Percentiles rank a stretch among this genome's conserved stretches.
phyloP scores from a whole-genome alignment of 306 rosid species.

The Rubus parviflorus region DNA sequence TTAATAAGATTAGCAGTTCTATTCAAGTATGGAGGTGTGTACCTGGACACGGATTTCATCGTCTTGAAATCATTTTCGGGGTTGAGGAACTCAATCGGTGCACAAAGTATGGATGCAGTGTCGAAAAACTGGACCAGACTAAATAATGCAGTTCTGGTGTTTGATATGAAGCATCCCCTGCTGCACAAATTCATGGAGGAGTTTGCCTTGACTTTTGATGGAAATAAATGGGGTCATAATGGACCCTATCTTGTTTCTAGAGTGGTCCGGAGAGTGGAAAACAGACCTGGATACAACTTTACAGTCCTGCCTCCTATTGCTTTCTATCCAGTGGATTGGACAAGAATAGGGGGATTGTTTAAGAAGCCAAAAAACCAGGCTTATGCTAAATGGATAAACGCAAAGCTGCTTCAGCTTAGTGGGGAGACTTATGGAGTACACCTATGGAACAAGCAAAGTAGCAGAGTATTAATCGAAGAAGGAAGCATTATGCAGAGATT shows the following conservation, averaged over 20 bases:
- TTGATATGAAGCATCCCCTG: constrained; percentile 80
- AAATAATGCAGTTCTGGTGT: constrained; percentile 75
- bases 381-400: constrained; percentile 54
- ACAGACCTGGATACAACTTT: constrained; percentile 35
- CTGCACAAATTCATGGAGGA: constrained; percentile 61
- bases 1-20: constrained; percentile 60
- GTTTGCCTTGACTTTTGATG: constrained; percentile 69
- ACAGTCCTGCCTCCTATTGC: constrained; percentile 54
- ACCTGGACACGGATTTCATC: constrained; percentile 70
- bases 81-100: constrained; percentile 71
- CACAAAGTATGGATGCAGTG: constrained; percentile 52
- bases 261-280: constrained; percentile 48
- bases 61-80: constrained; percentile 46
- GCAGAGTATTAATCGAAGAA: constrained; percentile 50
- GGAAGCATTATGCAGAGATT: constrained; percentile 64
- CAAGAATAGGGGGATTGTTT: constrained; percentile 44
- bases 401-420: constrained; percentile 47
- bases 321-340: constrained; percentile 73
- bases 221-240: constrained; percentile 80
- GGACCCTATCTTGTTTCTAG: constrained; percentile 88
- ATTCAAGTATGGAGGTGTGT: constrained; percentile 75
- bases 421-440: constrained; percentile 60
- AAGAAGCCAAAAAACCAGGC: constrained; percentile 36
- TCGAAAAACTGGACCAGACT: constrained; percentile 64
- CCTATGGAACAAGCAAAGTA: constrained; percentile 76